Base-by-base conservation (phyloP, 352 stramenopile species). In the Globisporangium emineosum region DNA sequence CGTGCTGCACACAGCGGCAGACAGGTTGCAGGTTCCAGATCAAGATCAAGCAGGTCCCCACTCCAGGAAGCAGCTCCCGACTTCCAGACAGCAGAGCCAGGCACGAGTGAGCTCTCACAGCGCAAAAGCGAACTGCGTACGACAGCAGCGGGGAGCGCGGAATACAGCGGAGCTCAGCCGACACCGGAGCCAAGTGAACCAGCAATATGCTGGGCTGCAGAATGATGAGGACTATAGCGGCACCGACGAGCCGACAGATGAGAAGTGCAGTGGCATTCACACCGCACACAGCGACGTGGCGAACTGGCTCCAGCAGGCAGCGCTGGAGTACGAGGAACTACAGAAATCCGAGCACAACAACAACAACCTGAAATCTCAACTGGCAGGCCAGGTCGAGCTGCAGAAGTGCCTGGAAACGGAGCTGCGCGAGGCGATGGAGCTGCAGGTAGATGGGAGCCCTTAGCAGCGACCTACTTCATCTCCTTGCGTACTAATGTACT, bases 281-380 rank as follows among this genome's bases (percentile, higher is more conserved):
- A 21, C 47, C 15, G 9, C 54, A 21, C 58, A 57, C 37, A 53
- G 47, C 19, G 54, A 42, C 33, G 58, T 47, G 5, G 74, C 72
- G 0, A 72, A 80, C 19, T 88, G 78, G 78, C 65, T 83, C 35
- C 66, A 66, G 33, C 57, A 85, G 9, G 78, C 78, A 21, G 78
- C 65, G 27, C 63, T 72, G 5, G 76, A 88, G 52, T 82, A 77
- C 65, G 56, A 75, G 23, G 72, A 81, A 59, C 70, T 74, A 21
- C 70, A 82, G 64, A 66, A 71, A 35, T 65, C 76, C 0, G 25
- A 55, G 25, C 21, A n/a, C n/a, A n/a, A 74, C 32, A 83, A 81
- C 62, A 62, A 66, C 25, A 72, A 68, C 15, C 62, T 86, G 8
- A 80, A 77, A 25, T 65, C 60, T 10, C 72, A 72, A 19, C 50